Base-by-base conservation (phyloP, 768 basidiomycete species). In the Multifurca ochricompacta region DNA sequence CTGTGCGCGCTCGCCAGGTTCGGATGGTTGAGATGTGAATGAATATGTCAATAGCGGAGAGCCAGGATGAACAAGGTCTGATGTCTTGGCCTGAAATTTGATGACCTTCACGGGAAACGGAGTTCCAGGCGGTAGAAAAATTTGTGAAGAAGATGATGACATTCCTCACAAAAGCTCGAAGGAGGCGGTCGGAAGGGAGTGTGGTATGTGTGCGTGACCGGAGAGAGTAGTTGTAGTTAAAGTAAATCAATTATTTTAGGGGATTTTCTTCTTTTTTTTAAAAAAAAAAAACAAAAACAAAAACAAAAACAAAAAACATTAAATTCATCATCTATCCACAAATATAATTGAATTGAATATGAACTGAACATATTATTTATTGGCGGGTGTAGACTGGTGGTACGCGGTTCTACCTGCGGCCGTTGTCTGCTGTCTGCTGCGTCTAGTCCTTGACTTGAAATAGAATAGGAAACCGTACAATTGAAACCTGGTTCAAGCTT, bases 101-200 rank as follows among this genome's bases (percentile, higher is more conserved):
- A 82, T 76, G 65, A 98, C 70, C 59, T 80, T 88, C 65, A 98
- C 79, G 49, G 94, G 94, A 73, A 82, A 98, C 2, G 92, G 87
- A 37, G 95, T 80, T n/a, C 73, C 70, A 25, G 76, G 70, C 2
- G 93, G 91, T 9, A 95, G 77, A 68, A 77, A 78, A 47, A 96
- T 75, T 48, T 85, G 78, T 9, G 54, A 56, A n/a, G 93, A 58
- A 34, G 57, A 57, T 35, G 57, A 59, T 19, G 59, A 48, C 43
- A 59, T 57, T 37, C n/a, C n/a, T n/a, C n/a, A n/a, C n/a, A n/a
- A 49, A 14, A 25, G 11, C 25, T 6, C 16, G 23, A 25, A 31
- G 14, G 39, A 36, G 18, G 25, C 45, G 39, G 49, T 30, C 41
- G 47, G 50, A 34, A 39, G 44, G 43, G 49, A 46, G 30, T 56